Base-by-base conservation (phyloP, 129 eudicot species). In the Deinandra increscens region DNA sequence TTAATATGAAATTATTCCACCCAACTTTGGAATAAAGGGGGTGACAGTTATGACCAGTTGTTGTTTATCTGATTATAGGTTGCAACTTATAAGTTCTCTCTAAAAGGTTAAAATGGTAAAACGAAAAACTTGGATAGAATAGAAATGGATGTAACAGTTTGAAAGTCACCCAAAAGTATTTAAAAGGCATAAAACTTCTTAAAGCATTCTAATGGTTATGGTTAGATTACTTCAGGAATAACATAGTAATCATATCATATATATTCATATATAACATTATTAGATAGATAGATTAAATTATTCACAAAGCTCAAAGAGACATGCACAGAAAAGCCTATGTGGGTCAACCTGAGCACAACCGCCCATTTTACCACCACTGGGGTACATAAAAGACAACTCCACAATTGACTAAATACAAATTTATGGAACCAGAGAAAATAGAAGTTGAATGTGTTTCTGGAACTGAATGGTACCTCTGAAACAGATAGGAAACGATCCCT, bases 401-500 rank as follows among this genome's bases (percentile, higher is more conserved):
- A n/a, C n/a, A n/a, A n/a, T n/a, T n/a, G n/a, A n/a, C n/a, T n/a
- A 46, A 48, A 31, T 15, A 17, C 0, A 13, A 31, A 6, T 37
- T 68, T 48, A 15, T 48, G 44, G 33, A 48, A 33, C 46, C 45
- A 42, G 42, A 9, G n/a, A 51, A 59, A 53, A 31, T 46, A 18
- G 1, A 41, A 15, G 19, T 12, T 29, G 77, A 38, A 45, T 3
- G 3, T 53, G 43, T 43, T 6, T 51, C 0, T 42, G 19, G 59
- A 67, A 7, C 31, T 13, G 6, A 69, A 73, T 33, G 60, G 74
- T 82, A 91, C 98, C 98, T 93, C 96, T 14, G 95, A 60, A 20
- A 71, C 95, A 60, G 98, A 93, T 46, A 93, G 73, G 84, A 84
- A 93, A 10, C 88, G 85, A 67, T 93, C 97, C 75, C 96, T 77